Base-by-base conservation (phyloP, 139 green algal genomes). In the Raphidocelis subcapitata region DNA sequence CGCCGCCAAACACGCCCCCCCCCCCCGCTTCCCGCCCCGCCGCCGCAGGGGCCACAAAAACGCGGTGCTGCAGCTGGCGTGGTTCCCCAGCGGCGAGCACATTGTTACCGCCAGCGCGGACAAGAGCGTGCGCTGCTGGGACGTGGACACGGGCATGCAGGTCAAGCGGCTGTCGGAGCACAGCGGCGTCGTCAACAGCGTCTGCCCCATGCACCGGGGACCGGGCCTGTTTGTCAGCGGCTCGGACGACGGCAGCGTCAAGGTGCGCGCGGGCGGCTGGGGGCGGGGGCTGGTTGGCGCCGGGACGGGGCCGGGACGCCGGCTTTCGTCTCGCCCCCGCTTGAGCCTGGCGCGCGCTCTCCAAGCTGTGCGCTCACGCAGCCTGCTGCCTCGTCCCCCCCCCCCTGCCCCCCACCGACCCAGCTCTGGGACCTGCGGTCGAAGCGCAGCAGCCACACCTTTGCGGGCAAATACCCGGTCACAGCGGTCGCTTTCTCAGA, bases 21-120 rank as follows among this genome's bases (percentile, higher is more conserved):
- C n/a, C n/a, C n/a, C n/a, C n/a, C n/a, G n/a, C n/a, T n/a, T n/a
- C n/a, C n/a, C n/a, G n/a, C n/a, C n/a, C n/a, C n/a, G n/a, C n/a
- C n/a, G n/a, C n/a, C n/a, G n/a, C 54, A 52, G 15, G 76, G 95
- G 95, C 23, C 94, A 98, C 81, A 94, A 93, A 37, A 99, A 98
- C 63, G 93, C 91, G 3, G 82, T 99, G 21, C 73, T 97, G 64
- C 88, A 98, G 56, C 60, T 98, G 76, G 89, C 96, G 41, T 99
- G 95, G 94, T 92, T 90, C 10, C 64, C 81, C 0, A 92, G 95
- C 65, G 92, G 93, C 5, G 85, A 94, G 70, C 77, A 86, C 16
- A 67, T 99, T 3, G 32, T 98, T 0, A 88, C 84, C 3, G 91
- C 84, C 26, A 93, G 84, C 3, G 82, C 96, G 1, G 95, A 99